These are phyloP conservation scores for Pezicula rhizophila DNA, from an alignment of 2,329 filamentous ascomycete species.

Conservation along the genomic window DNA sequence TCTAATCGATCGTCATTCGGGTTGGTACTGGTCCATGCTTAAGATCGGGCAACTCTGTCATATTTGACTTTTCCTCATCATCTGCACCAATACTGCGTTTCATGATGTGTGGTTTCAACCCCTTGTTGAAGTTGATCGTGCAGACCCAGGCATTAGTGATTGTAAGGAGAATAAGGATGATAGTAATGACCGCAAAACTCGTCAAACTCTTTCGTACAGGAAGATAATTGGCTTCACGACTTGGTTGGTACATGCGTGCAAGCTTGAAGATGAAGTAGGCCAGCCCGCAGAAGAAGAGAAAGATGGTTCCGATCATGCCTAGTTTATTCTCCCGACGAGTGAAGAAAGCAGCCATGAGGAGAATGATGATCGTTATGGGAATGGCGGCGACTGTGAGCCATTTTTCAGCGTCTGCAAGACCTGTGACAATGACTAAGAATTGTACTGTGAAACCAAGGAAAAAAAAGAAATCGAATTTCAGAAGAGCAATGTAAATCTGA, in stretches of 20 bases:
- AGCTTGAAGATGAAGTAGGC: conserved; percentile 98
- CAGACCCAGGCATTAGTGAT: conserved; percentile 83
- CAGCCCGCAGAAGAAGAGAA: conserved; percentile 81
- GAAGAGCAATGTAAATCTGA: conserved; percentile 91
- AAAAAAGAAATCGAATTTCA: conserved; percentile 99
- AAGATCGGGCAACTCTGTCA: conserved; percentile 38
- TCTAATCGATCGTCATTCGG: conserved; percentile 44
- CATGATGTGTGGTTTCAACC: conserved; percentile 80
- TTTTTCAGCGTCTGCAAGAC: conserved; percentile 65
- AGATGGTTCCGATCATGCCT: conserved; percentile 73
- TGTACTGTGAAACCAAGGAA: conserved; percentile 98
- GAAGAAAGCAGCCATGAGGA: conserved; percentile 78
- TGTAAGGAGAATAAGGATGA: conserved; percentile 80
- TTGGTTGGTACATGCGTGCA: conserved; percentile 80
- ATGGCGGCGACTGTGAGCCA: conserved; percentile 84
- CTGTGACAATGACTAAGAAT: conserved; percentile 86
- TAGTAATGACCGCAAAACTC: conserved; percentile 88
- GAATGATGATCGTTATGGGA: conserved; percentile 82
- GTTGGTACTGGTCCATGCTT: conserved; percentile 32
- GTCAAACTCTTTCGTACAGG: conserved; percentile 82
- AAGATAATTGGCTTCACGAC: conserved; percentile 55
- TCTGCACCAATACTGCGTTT: conserved; percentile 43
- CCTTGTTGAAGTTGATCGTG: conserved; percentile 83
- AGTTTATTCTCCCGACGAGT: conserved; percentile 74
- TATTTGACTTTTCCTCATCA: conserved; percentile 44